Evolutionary conservation across 1,139 yeast species (phyloP), one percentile per base, ranked within the genome.

Genomic region (Yamadazyma siamensis): DNA sequence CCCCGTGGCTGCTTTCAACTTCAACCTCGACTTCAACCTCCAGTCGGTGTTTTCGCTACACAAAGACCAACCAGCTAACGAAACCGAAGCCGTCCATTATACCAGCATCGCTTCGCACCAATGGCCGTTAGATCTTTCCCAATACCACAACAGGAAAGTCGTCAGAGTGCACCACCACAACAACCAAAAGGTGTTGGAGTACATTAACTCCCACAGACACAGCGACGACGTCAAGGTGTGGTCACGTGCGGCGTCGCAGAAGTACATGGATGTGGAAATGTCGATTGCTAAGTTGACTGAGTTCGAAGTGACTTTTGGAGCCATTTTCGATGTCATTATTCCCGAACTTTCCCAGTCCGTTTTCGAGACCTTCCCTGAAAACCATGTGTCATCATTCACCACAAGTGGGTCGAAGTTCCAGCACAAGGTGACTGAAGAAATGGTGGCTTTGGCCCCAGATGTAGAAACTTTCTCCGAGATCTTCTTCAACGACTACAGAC

Each of bases 401-500:
- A 31, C 22, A n/a, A 25, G 22, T 36, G 27, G 33, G n/a, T 33
- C 34, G 1, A 26, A 33, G 4, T 49, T 36, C 34, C 32, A 39
- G 23, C 49, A 50, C 25, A 31, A 40, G 17, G 32, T 47, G 3
- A 53, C 61, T 5, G 44, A 47, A 25, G 51, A 46, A 18, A 44
- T 48, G 10, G 35, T 48, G 3, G 36, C 10, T 10, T 18, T 44
- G 8, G 50, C 43, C 7, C 44, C 49, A 2, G 18, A 39, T 22
- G 36, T 48, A 4, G 40, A 52, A 8, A 57, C 59, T 10, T 43
- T 44, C 28, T 46, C 61, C 2, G 76, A 70, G 38, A 36, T 69
- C 12, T 87, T 87, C 52, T 87, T 87, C 56, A 72, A 70, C 41
- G 80, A 79, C 28, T 88, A 77, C 55, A 68, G 91, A 38, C 77